Base-by-base conservation (phyloP, 257 asterid species). In the Salvia hispanica region DNA sequence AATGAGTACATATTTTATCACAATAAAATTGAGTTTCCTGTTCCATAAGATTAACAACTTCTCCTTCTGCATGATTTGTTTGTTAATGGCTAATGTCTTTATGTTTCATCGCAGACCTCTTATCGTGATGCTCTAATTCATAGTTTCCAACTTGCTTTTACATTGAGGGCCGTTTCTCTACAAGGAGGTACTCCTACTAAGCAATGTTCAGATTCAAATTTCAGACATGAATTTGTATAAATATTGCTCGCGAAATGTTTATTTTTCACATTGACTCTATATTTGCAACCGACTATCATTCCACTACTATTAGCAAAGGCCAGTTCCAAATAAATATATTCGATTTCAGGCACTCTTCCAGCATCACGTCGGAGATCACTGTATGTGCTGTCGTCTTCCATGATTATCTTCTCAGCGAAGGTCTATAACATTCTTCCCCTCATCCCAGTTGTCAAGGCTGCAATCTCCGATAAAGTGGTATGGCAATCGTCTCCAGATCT, bases 351-450 rank as follows among this genome's bases (percentile, higher is more conserved):
- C 64, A 69, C 77, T 21, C 79, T 94, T 64, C 90, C 90, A 62
- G 91, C 95, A 63, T 85, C 99, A 74, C 91, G 98, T 21, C 85
- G 95, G 34, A 86, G 99, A 80, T 94, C 99, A 68, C 96, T 94
- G 40, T 94, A 82, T 77, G 82, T 91, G 18, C 75, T 94, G 78
- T 93, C 99, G 13, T 84, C 93, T 59, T 80, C 85, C 5, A 94
- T 94, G 99, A 80, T 94, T 58, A 83, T 94, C 67, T 94, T 91
- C 75, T 77, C 95, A 56, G 79, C 95, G 0, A 87, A 87, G 79
- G 96, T 95, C 60, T 89, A 75, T 77, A 77, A 74, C 73, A 84
- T 94, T 71, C 59, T 77, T 78, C 84, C 92, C 52, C 84, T 88
- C 43, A 59, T 84, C 74, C 72, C 93, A 51, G 69, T 50, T 57